Evolutionary conservation across 352 stramenopile species (phyloP).

Genomic region (Globisporangium carolinianum): DNA sequence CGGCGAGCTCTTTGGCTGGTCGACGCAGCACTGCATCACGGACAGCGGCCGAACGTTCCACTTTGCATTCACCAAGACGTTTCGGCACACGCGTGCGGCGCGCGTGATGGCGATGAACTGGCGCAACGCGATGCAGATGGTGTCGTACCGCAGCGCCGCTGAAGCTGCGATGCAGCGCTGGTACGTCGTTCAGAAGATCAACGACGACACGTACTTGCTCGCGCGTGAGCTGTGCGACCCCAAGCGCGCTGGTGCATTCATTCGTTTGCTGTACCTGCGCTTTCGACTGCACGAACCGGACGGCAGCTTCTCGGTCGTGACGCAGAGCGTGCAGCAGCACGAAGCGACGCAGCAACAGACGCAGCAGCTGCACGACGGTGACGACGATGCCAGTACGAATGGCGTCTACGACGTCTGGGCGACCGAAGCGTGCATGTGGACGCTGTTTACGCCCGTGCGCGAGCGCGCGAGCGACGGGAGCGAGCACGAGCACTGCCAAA

Average conservation of each 20-base stretch:
- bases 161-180: constrained; percentile 28
- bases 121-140: constrained; percentile 31
- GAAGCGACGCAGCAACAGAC: too few relatives aligned
- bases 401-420: neutral
- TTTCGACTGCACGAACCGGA: constrained; percentile 25
- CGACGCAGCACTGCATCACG: constrained; percentile 29
- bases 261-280: constrained; percentile 24
- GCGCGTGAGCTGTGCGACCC: constrained; percentile 27
- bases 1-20: constrained; percentile 44
- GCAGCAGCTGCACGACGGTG: constrained; percentile 12
- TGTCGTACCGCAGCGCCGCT: constrained; percentile 29
- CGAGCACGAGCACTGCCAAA: constrained; percentile 26
- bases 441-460: constrained; percentile 26
- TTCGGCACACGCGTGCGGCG: constrained; percentile 23
- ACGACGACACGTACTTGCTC: constrained; percentile 52
- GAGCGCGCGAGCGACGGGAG: constrained; percentile 6
- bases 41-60: constrained; percentile 21
- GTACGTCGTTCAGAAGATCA: constrained; percentile 39
- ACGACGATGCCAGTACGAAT: neutral
- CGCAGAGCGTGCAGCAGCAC: neutral
- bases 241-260: constrained; percentile 17
- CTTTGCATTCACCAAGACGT: constrained; percentile 41
- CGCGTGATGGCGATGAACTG: constrained; percentile 39
- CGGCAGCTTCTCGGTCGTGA: neutral
- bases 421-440: constrained; percentile 31